Evolutionary conservation across 2,329 filamentous ascomycete genomes (phyloP).

Genomic region (Eutypella sp.): DNA sequence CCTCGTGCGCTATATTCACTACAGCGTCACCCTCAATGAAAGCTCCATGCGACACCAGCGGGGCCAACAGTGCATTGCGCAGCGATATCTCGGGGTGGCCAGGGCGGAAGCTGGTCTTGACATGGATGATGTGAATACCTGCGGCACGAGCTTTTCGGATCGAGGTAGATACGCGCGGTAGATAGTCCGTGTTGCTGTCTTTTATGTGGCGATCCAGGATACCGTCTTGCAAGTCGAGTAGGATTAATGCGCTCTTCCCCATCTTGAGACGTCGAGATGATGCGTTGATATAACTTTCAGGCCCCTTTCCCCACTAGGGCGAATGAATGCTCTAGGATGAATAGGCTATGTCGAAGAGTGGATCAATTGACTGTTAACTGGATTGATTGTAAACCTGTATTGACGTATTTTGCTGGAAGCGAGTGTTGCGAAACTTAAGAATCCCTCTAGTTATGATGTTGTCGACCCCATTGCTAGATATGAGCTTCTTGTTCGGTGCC

Average conservation of each 20-base stretch:
- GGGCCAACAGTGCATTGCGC: constrained; percentile 17
- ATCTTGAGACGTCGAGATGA: no score
- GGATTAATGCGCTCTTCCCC: constrained; percentile 26
- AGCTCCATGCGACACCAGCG: constrained; percentile 12
- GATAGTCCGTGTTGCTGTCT: constrained; percentile 2
- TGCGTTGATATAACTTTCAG: no score
- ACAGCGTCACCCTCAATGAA: constrained; percentile 21
- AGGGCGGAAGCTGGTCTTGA: constrained; percentile 27
- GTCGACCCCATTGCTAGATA: no score
- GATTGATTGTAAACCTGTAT: no score
- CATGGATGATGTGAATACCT: constrained; percentile 26
- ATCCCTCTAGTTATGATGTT: no score
- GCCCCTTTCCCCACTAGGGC: no score
- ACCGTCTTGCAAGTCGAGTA: constrained; percentile 31
- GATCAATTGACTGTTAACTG: no score
- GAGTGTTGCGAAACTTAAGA: no score
- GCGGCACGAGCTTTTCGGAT: constrained; percentile 21
- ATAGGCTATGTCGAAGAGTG: no score
- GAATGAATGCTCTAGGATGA: no score
- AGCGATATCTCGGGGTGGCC: constrained; percentile 25
- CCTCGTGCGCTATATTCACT: constrained; percentile 13
- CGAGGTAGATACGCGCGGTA: constrained; percentile 22
- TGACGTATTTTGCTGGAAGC: no score
- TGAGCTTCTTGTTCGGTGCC: neutral
- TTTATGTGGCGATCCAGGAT: constrained; percentile 18